Base-by-base conservation (phyloP, 176 grass and related monocot genomes). In the Poa pratensis region DNA sequence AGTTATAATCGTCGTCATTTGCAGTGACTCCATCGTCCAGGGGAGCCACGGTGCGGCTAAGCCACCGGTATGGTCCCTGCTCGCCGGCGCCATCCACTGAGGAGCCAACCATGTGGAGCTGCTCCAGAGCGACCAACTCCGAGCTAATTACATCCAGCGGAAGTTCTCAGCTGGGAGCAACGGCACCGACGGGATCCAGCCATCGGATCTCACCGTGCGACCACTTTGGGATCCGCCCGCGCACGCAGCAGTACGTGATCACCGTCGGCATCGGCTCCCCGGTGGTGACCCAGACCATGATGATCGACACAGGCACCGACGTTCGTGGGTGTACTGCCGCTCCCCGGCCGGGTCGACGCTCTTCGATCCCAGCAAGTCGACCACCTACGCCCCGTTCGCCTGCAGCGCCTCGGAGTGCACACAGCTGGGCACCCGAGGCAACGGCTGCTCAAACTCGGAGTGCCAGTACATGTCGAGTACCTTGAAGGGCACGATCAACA, bases 271-370 rank as follows among this genome's bases (percentile, higher is more conserved):
- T 92, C 19, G 93, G 93, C 19, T 85, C 86, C 53, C 90, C 84
- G 10, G 60, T 19, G 0, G 87, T 57, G 65, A 40, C 27, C 17
- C 89, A 81, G 78, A 87, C 73, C 1, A 14, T 95, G 60, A 18
- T 65, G 46, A 80, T 95, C 16, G 94, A 96, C 88, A 93, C 91
- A 0, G 94, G 81, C 78, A 91, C 81, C 82, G 94, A 96, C 66
- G 46, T 93, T 83, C 91, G 0, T 96, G 94, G 94, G 92, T 96
- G 51, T 91, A 96, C 43, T 93, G 91, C 81, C 35, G 61, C 82
- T 3, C 61, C 27, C 87, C 94, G 52, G 15, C 40, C 9, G 90
- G 88, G 51, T 61, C 53, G 40, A 61, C 23, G 59, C 59, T 43
- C 40, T 43, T 90, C 28, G 59, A 62, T 62, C 94, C 94, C 2